Evolutionary conservation across 2,329 filamentous ascomycete genomes (phyloP), one percentile per base, ranked within the genome.

Genomic region (Exutisphaerella laricina): DNA sequence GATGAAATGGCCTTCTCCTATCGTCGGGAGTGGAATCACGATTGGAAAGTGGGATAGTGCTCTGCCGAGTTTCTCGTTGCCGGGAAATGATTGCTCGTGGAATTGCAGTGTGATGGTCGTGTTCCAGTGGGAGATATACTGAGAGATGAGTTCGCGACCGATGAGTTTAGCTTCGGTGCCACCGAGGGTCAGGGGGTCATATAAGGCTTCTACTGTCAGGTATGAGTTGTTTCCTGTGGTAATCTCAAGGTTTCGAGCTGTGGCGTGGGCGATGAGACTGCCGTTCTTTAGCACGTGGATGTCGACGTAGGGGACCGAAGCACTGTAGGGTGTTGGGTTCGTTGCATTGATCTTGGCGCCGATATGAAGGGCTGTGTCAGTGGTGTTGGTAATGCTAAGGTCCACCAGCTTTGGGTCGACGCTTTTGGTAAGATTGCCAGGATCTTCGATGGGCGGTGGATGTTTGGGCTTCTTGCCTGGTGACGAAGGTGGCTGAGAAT

Each of bases 271-370:
- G 23, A 98, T 70, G 5, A 84, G 62, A 0, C 82, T 82, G 8
- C 75, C 79, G 56, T 94, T 89, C 56, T 79, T 80, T 21, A 48
- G 42, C 35, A 54, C 44, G 36, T 54, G 48, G 26, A 54, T 39
- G 60, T 84, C 88, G 50, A 87, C 67, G 49, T 80, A 90, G 1
- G 90, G 90, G n/a, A 97, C 72, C 2, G 71, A 72, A 3, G 88
- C 89, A 4, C 85, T 82, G 63, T 97, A 96, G 3, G 82, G 76
- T 0, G 89, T 94, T 1, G 90, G 89, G 58, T 98, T 98, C 3
- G 86, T 94, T 47, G 95, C 74, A 60, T 92, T 94, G 57, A 94
- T 74, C 28, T 72, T 67, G 10, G 85, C 84, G 57, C 80, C 73
- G 25, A 97, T 68, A 14, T 76, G 79, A 34, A 96, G 71, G 3